Conservation (phyloP, 148 eudicot species). For the Fagopyrum homotropicum region DNA sequence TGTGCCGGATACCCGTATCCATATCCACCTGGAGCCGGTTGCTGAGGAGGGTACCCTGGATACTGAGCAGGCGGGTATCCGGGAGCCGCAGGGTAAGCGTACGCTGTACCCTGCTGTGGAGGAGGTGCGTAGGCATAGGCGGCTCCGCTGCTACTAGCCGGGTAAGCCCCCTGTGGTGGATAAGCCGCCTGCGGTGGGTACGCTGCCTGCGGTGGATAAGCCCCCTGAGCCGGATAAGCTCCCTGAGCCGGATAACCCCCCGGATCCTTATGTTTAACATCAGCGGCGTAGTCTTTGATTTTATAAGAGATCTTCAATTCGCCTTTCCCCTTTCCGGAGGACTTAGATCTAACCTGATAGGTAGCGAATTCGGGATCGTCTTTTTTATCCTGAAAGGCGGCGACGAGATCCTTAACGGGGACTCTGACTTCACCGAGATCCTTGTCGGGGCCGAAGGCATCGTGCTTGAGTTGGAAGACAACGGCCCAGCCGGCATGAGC, state of each 20-base stretch:
- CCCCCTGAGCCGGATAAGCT: no score
- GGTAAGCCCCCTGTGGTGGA: neutral
- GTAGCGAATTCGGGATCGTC: constrained; percentile 4
- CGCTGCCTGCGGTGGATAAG: no score
- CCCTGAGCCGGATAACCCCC: no score
- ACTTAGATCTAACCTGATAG: constrained; percentile 1
- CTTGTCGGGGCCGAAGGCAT: constrained; percentile 12
- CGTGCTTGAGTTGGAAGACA: constrained; percentile 4
- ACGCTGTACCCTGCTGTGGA: neutral
- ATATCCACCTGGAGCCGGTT: neutral
- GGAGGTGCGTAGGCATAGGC: neutral
- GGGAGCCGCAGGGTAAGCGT: neutral
- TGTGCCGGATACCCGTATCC: constrained; percentile 4
- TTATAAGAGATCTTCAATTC: constrained; percentile 4
- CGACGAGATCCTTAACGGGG: constrained; percentile 5
- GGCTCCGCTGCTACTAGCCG: neutral
- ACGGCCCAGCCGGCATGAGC: neutral
- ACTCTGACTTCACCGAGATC: constrained; percentile 6
- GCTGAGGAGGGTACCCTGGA: neutral
- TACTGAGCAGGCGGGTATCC: neutral
- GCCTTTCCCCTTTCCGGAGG: constrained; percentile 2
- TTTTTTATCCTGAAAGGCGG: neutral
- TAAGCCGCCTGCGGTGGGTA: neutral
- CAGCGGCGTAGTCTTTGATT: neutral
- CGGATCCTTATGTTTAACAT: neutral